Conservation (phyloP, 225 moss, liverwort and hornwort species). For the Rhytidiadelphus loreus region DNA sequence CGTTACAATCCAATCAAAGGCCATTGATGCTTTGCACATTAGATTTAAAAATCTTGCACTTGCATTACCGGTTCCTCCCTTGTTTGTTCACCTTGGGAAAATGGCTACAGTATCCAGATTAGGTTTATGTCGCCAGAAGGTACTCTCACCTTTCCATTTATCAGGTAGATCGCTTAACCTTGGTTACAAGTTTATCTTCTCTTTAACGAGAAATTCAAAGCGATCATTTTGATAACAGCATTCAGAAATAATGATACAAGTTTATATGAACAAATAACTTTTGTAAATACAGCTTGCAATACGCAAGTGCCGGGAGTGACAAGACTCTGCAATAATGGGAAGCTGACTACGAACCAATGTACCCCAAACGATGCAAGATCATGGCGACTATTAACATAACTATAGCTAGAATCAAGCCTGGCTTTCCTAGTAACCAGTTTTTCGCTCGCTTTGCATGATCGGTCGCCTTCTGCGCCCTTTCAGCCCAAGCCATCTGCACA, state of each 20-base stretch:
- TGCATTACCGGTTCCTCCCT: not conserved
- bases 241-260: not conserved
- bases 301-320: conserved; percentile 3
- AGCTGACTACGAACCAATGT: conserved; percentile 55
- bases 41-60: not conserved
- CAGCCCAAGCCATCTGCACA: conserved; percentile 93
- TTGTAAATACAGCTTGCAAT: conserved; percentile 31
- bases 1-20: not conserved
- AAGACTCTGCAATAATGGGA: not conserved
- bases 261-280: conserved; percentile 12
- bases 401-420: conserved; percentile 70
- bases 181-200: not conserved
- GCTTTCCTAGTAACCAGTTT: conserved; percentile 79
- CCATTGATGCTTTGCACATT: not conserved
- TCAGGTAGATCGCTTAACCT: not conserved
- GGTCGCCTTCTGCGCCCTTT: conserved; percentile 58
- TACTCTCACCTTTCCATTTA: not conserved
- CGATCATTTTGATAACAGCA: not conserved
- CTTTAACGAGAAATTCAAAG: not conserved
- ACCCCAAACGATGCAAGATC: conserved; percentile 80
- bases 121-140: not conserved
- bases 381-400: conserved; percentile 63
- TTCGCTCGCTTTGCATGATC: conserved; percentile 58
- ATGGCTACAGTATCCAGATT: not conserved
- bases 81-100: not conserved